phyloP scores from a whole-genome alignment of 2,329 filamentous ascomycete species.

The Neurospora sp. region DNA sequence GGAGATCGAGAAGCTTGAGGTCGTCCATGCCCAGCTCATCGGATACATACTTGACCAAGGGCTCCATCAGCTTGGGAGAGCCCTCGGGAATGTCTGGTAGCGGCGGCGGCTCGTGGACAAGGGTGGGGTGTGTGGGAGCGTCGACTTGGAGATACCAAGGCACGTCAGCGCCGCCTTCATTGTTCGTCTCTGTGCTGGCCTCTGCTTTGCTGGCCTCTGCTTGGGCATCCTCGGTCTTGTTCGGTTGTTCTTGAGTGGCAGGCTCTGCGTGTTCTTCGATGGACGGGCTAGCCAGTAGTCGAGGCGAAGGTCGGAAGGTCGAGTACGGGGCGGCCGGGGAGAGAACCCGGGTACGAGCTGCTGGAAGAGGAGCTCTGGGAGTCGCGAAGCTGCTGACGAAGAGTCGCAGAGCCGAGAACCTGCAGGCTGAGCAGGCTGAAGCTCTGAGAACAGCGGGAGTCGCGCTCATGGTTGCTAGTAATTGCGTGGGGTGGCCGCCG shows the following conservation, averaged over 20 bases:
- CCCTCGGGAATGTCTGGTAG: conserved; percentile 51
- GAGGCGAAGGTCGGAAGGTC: conserved; percentile 12
- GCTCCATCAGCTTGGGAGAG: conserved; percentile 60
- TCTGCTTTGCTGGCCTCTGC: background rate
- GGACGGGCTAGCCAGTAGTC: conserved; percentile 9
- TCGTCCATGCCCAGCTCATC: conserved; percentile 81
- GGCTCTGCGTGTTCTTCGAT: conserved; percentile 13
- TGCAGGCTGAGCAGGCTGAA: conserved; percentile 20
- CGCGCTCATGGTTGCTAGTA: conserved; percentile 14
- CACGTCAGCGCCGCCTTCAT: conserved; percentile 16
- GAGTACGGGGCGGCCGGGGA: conserved; percentile 9
- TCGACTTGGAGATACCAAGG: conserved; percentile 80
- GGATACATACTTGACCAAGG: conserved; percentile 68
- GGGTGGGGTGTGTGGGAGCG: conserved; percentile 39
- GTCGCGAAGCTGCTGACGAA: conserved; percentile 11
- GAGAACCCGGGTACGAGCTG: background rate
- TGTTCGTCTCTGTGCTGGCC: background rate
- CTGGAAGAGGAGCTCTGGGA: background rate
- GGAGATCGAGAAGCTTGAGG: conserved; percentile 70
- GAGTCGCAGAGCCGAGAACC: conserved; percentile 15
- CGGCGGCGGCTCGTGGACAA: conserved; percentile 33
- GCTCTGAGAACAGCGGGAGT: conserved; percentile 13
- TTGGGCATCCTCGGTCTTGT: background rate
- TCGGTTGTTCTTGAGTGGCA: conserved; percentile 2
- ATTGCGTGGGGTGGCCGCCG: background rate